Conservation (phyloP, 2,329 filamentous ascomycete genomes). For the Arthroderma uncinatum region DNA sequence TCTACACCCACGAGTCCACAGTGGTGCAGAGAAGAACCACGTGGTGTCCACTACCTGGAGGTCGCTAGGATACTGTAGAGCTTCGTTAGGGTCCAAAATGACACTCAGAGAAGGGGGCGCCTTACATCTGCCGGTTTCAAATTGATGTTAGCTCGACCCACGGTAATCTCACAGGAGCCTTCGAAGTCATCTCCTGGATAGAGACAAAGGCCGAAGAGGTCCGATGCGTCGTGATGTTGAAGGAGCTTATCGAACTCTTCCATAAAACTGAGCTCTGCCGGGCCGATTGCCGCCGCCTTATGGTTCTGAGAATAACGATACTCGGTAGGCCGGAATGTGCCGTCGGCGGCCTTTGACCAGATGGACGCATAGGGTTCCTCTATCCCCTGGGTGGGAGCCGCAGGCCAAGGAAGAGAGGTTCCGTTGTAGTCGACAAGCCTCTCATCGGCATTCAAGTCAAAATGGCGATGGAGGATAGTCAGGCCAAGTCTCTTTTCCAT, state of each 20-base stretch:
- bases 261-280: slow-evolving; percentile 7
- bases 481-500: slow-evolving; percentile 7
- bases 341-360: slow-evolving; percentile 5
- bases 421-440: slow-evolving; percentile 8
- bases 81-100: background rate
- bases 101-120: too few species aligned
- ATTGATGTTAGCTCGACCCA: slow-evolving; percentile 8
- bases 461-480: slow-evolving; percentile 6
- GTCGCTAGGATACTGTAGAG: slow-evolving; percentile 2
- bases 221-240: background rate
- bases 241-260: slow-evolving; percentile 7
- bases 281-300: background rate
- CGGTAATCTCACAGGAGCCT: slow-evolving; percentile 5
- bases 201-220: slow-evolving; percentile 6
- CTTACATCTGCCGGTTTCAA: slow-evolving; percentile 6
- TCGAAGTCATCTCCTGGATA: slow-evolving; percentile 10
- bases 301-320: slow-evolving; percentile 2
- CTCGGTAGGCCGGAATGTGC: slow-evolving; percentile 3
- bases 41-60: slow-evolving; percentile 4
- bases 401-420: slow-evolving; percentile 7
- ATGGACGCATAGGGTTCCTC: background rate
- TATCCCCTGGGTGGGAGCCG: background rate
- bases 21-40: slow-evolving; percentile 3
- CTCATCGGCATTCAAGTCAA: slow-evolving; percentile 1
- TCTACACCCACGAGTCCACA: slow-evolving; percentile 7